Conservation (phyloP, 2,329 filamentous ascomycete genomes). For the Clonostachys sp. region DNA sequence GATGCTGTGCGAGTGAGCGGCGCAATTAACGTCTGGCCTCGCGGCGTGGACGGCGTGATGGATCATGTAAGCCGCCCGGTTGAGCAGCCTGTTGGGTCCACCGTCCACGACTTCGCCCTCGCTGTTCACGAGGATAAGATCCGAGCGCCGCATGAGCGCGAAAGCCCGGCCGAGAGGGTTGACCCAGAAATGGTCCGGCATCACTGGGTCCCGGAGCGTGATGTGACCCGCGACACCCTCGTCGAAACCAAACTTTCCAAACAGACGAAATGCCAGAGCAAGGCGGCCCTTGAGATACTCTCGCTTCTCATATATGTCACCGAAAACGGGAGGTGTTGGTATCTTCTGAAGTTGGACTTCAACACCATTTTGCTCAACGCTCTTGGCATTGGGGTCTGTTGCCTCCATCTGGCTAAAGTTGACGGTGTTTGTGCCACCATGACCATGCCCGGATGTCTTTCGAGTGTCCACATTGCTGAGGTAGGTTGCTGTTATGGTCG, state of each 20-base stretch:
- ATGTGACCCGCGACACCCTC: conserved; percentile 65
- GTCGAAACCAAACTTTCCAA: conserved; percentile 40
- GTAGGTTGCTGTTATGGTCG: too few relatives aligned
- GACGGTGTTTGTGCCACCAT: too few relatives aligned
- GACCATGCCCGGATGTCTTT: too few relatives aligned
- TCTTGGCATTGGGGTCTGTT: too few relatives aligned
- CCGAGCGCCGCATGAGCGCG: conserved; percentile 51
- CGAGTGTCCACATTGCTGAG: too few relatives aligned
- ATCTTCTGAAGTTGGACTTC: conserved; percentile 22
- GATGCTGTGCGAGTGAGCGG: conserved; percentile 49
- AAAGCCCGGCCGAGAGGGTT: conserved; percentile 54
- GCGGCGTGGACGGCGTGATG: conserved; percentile 45
- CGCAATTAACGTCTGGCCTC: conserved; percentile 48
- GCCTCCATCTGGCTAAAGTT: too few relatives aligned
- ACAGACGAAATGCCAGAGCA: conserved; percentile 40
- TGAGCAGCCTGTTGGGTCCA: conserved; percentile 32
- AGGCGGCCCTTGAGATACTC: conserved; percentile 32
- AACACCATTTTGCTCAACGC: too few relatives aligned
- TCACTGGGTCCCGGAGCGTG: conserved; percentile 56
- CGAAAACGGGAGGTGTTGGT: conserved; percentile 41
- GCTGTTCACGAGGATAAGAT: conserved; percentile 63
- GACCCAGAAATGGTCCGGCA: conserved; percentile 58
- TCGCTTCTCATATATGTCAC: conserved; percentile 33
- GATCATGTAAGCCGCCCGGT: conserved; percentile 15
- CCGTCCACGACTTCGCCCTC: conserved; percentile 59